Evolutionary conservation across 352 stramenopile genomes (phyloP), one percentile per base, ranked within the genome.

Genomic region (Pythium diclinum): DNA sequence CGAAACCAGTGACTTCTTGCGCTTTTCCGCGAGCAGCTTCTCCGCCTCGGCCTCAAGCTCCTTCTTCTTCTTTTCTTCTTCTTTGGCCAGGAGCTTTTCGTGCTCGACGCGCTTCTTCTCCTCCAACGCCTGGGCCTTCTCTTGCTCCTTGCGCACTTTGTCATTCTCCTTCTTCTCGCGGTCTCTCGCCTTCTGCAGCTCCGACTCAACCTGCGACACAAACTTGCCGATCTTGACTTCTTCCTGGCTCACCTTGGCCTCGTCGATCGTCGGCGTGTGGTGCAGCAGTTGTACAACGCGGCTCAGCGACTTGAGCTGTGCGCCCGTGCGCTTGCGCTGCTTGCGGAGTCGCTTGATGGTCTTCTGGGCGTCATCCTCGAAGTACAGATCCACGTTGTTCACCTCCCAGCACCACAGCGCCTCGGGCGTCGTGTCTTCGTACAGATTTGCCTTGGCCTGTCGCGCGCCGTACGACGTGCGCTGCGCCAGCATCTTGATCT

Each of bases 401-500:
- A 96, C 81, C 46, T 96, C 87, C 87, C 87, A 96, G 17, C 85
- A 75, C 84, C 84, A 96, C 57, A 96, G 65, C 47, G 84, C 85
- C n/a, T 82, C 79, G 0, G 74, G 61, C 48, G 63, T 90, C 38
- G 77, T 89, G 70, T 96, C 87, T 64, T 96, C 85, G 46, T 88
- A 96, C 34, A 92, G 19, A 55, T 94, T 92, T 0, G 83, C 79
- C 40, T 89, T 91, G 4, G 67, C 49, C n/a, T 79, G 83, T 13
- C 78, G 74, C 16, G 86, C 75, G 28, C 87, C 85, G 46, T 94
- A 88, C 21, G 77, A 66, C 10, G 71, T 86, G 10, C 87, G 83
- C 68, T 96, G 84, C 30, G 87, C 87, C 11, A 96, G 71, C 74
- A 89, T 89, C 67, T 96, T 96, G 56, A 96, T 90, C 56, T 91